Evolutionary conservation across 345 rosid species (phyloP), one percentile per base, ranked within the genome.

Genomic region (Trapa bicornis): DNA sequence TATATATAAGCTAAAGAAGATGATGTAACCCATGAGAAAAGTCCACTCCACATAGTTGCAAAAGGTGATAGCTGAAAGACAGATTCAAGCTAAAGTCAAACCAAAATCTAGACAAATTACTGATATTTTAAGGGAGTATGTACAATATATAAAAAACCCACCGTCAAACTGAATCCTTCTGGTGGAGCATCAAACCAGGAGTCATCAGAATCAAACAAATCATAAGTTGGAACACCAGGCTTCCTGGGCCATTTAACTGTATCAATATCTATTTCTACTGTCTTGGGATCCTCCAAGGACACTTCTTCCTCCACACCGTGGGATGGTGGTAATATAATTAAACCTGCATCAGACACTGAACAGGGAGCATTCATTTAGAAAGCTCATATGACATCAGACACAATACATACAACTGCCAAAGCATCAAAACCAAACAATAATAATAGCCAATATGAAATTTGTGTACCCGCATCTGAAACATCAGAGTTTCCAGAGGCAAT

Each of bases 1-100:
- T 91, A 91, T 70, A 89, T 84, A 75, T 82, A 89, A 54, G 96
- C 97, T 79, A 94, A 77, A 37, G 92, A 86, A 70, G 96, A 89
- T 41, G 97, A 81, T n/a, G 96, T 86, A 71, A 85, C 78, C 99
- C 99, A 94, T 38, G 84, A 85, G 81, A 94, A 89, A 67, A 89
- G 86, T 36, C 85, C 76, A 80, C 85, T 81, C 96, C 97, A 94
- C 95, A 87, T 86, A 42, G 84, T 85, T 54, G 95, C 95, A 68
- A 94, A 94, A 68, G 87, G 81, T 33, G 95, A 94, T 68, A 94
- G 72, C 97, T 91, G 78, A 67, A 68, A 60, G 47, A 75, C 9
- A 8, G 11, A 45, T 45, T 45, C 72, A 53, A 12, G 16, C 37
- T 2, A 47, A 9, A 29, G 36, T 50, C 62, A 37, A 35, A 16